Evolutionary conservation across 108 stramenopile species (phyloP).

Genomic region (Nitzschia sp.): DNA sequence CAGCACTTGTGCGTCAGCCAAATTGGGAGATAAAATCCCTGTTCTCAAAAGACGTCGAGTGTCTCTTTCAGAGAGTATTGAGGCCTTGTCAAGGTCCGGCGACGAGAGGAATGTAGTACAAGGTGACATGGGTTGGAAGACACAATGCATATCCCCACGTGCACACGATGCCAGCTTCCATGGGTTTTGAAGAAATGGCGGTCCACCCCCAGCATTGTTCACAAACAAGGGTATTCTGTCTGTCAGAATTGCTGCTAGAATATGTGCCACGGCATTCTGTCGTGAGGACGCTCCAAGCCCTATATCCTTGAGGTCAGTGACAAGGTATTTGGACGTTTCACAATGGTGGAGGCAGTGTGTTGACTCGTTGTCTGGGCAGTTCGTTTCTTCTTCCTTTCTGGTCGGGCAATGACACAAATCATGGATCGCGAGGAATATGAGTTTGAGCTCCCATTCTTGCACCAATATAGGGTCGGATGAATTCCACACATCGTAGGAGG

Average conservation of each 20-base stretch:
- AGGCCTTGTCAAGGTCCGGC: constrained; percentile 14
- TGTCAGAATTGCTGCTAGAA: constrained; percentile 14
- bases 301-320: constrained; percentile 5
- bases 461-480: not conserved
- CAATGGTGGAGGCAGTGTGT: not conserved
- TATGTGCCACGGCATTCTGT: not conserved
- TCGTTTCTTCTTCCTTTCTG: not conserved
- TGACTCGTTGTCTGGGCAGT: not conserved
- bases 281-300: constrained; percentile 21
- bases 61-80: not conserved
- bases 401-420: constrained; percentile 5
- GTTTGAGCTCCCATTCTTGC: constrained; percentile 11
- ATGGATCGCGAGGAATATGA: constrained; percentile 9
- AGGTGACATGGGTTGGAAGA: constrained; percentile 26
- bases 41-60: not conserved
- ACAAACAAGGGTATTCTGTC: constrained; percentile 22
- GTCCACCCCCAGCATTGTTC: not conserved
- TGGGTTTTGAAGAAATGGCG: constrained; percentile 1
- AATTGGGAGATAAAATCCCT: not conserved
- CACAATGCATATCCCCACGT: constrained; percentile 25
- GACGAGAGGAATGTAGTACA: constrained; percentile 2
- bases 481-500: not conserved
- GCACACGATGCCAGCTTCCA: constrained; percentile 22
- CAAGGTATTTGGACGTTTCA: constrained; percentile 4
- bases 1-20: not conserved